A percentile compares a stretch with the other conserved stretches of the same genome.
These are phyloP conservation scores for Pueraria montana DNA, from an alignment of 306 rosid genomes.

Conservation along the genomic window DNA sequence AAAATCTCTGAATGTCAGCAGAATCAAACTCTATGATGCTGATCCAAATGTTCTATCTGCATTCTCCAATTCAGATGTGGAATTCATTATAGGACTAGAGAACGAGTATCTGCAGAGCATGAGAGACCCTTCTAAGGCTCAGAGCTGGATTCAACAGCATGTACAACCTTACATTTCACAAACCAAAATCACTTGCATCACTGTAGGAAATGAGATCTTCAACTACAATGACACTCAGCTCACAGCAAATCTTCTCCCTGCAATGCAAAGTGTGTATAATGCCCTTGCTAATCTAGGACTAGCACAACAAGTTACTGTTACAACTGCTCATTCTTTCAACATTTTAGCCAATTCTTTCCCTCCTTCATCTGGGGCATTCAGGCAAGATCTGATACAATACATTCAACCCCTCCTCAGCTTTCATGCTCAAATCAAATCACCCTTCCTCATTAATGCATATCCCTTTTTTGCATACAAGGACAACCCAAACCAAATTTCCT, in stretches of 20 bases:
- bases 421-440: conserved; percentile 72
- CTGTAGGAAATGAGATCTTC: conserved; percentile 85
- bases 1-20: conserved; percentile 69
- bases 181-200: conserved; percentile 79
- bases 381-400: conserved; percentile 61
- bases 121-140: conserved; percentile 75
- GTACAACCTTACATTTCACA: conserved; percentile 72
- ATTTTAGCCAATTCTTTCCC: conserved; percentile 72
- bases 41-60: conserved; percentile 85
- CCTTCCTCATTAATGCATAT: conserved; percentile 85
- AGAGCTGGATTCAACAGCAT: conserved; percentile 70
- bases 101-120: conserved; percentile 66
- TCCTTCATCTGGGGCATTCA: conserved; percentile 79
- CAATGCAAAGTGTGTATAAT: conserved; percentile 78
- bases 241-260: conserved; percentile 70
- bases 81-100: conserved; percentile 82
- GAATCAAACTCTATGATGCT: conserved; percentile 91
- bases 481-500: conserved; percentile 61
- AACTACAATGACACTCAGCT: conserved; percentile 51
- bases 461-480: conserved; percentile 87
- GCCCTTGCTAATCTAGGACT: conserved; percentile 79
- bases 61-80: conserved; percentile 76
- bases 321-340: conserved; percentile 81
- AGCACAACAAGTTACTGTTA: conserved; percentile 69
- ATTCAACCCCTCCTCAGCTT: conserved; percentile 75